Evolutionary conservation across 148 eudicot genomes (phyloP).

Genomic region (Oxyria digyna): DNA sequence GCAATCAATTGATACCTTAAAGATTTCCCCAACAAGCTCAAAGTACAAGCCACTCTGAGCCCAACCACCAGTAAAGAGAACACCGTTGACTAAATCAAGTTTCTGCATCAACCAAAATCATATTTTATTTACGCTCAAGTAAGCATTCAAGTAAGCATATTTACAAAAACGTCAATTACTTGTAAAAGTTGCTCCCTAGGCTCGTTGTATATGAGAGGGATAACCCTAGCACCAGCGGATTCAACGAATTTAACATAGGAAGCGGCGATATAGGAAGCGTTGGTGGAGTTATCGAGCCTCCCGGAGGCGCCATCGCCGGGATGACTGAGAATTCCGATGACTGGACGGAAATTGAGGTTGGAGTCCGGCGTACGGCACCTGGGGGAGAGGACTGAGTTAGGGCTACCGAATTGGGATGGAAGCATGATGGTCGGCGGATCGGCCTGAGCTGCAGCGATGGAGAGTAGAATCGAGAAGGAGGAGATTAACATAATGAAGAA

Average conservation of each 20-base stretch:
- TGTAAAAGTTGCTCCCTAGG: constrained; percentile 36
- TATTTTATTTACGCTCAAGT: background rate
- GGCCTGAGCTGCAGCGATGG: constrained; percentile 16
- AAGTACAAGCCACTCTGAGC: constrained; percentile 72
- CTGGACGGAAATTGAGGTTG: constrained; percentile 56
- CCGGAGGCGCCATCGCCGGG: constrained; percentile 99
- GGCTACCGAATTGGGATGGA: constrained; percentile 18
- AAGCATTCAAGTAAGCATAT: background rate
- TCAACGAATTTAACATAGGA: constrained; percentile 90
- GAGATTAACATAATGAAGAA: constrained; percentile 39
- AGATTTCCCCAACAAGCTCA: constrained; percentile 49
- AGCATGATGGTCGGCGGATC: constrained; percentile 27
- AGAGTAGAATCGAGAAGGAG: constrained; percentile 16
- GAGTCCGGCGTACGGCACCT: constrained; percentile 49
- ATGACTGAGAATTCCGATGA: constrained; percentile 73
- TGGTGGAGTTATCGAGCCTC: constrained; percentile 42
- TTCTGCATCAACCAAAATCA: constrained; percentile 44
- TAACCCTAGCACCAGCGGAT: constrained; percentile 87
- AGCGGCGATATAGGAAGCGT: constrained; percentile 72
- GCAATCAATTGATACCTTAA: constrained; percentile 37
- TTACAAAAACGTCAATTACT: constrained; percentile 19
- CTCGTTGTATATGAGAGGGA: constrained; percentile 79
- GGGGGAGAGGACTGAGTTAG: background rate
- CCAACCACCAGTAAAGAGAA: constrained; percentile 95
- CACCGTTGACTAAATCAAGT: constrained; percentile 79